Evolutionary conservation across 805 yeast species (phyloP).

Genomic region (Wickerhamiella sorbophila): DNA sequence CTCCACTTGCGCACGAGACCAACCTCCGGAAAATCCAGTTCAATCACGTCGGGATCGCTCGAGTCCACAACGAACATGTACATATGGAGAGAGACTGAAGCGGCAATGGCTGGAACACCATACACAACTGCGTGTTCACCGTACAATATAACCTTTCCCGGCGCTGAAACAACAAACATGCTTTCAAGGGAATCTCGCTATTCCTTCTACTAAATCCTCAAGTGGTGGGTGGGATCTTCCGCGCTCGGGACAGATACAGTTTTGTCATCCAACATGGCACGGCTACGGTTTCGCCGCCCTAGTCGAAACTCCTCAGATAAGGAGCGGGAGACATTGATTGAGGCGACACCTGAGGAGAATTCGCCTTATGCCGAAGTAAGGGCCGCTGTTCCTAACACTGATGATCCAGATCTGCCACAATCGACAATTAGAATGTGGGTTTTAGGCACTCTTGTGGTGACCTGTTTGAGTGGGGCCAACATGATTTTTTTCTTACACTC

Average conservation of each 20-base stretch:
- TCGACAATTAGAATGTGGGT: conserved; percentile 45
- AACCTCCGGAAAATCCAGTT: conserved; percentile 76
- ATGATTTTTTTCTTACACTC: conserved; percentile 43
- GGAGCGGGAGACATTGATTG: not conserved
- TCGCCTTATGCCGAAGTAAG: conserved; percentile 56
- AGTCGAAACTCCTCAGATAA: not conserved
- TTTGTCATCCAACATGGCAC: not conserved
- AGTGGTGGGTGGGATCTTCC: not conserved
- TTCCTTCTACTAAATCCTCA: not conserved
- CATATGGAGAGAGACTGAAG: conserved; percentile 77
- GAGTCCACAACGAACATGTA: conserved; percentile 50
- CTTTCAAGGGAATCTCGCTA: not conserved
- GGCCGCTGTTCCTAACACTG: conserved; percentile 46
- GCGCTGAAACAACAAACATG: conserved; percentile 67
- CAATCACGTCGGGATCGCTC: conserved; percentile 30
- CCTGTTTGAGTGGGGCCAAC: conserved; percentile 46
- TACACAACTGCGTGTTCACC: conserved; percentile 97
- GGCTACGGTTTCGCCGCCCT: not conserved
- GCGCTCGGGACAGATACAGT: no score
- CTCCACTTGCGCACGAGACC: conserved; percentile 52
- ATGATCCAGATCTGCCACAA: conserved; percentile 35
- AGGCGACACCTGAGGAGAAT: conserved; percentile 17
- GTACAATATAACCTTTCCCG: conserved; percentile 89
- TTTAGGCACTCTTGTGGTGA: conserved; percentile 37
- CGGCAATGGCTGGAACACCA: conserved; percentile 90